phyloP scores from a whole-genome alignment of 345 rosid species.

The Abelmoschus esculentus region DNA sequence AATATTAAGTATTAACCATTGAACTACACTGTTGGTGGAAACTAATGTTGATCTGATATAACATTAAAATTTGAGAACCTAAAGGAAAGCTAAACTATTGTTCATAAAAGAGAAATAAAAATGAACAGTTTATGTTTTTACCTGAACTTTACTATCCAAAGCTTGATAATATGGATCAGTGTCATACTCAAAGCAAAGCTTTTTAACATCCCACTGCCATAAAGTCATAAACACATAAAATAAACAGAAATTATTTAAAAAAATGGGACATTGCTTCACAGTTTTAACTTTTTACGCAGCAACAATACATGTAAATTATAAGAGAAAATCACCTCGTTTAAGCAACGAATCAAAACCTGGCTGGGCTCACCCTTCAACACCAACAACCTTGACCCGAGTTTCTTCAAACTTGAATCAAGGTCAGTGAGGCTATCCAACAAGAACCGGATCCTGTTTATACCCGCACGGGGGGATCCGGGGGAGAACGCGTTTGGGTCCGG shows the following conservation, averaged over 20 bases:
- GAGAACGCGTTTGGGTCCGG: constrained; percentile 61
- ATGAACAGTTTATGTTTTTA: constrained; percentile 8
- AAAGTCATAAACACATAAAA: constrained; percentile 14
- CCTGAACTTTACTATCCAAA: constrained; percentile 64
- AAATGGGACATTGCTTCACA: background rate
- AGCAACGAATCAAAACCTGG: constrained; percentile 60
- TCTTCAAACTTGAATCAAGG: constrained; percentile 54
- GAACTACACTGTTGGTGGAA: background rate
- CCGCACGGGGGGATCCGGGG: constrained; percentile 63
- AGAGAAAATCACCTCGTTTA: constrained; percentile 46
- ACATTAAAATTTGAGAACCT: background rate
- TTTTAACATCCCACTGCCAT: constrained; percentile 67
- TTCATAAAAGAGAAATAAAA: background rate
- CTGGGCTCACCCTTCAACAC: constrained; percentile 57
- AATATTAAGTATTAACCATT: background rate
- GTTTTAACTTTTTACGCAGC: background rate
- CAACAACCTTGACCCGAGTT: constrained; percentile 55
- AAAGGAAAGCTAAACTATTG: background rate
- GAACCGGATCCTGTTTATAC: constrained; percentile 77
- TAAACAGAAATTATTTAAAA: background rate
- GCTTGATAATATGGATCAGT: constrained; percentile 86
- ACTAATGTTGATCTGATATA: background rate
- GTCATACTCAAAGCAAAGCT: constrained; percentile 79
- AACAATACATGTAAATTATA: background rate
- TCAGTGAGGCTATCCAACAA: constrained; percentile 67